Percentiles rank a stretch among this genome's conserved stretches.
Evolutionary conservation across 2,329 filamentous ascomycete species (phyloP).

Genomic region (Trichothecium roseum): DNA sequence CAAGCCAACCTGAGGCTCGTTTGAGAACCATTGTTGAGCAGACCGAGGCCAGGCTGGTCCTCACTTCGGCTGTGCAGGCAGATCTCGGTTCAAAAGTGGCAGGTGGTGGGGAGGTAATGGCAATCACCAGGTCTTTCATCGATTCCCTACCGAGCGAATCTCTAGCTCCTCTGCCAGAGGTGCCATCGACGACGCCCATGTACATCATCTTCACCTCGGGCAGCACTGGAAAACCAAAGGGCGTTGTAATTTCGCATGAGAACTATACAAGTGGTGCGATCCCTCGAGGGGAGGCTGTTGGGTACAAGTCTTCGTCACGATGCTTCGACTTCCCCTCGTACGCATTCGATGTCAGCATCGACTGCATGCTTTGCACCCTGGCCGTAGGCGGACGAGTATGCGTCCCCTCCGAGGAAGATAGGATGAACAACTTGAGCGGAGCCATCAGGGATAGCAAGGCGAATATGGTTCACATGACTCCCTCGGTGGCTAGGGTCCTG

Average conservation of each 20-base stretch:
- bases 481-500: slow-evolving; percentile 36
- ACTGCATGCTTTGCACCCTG: slow-evolving; percentile 45
- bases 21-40: slow-evolving; percentile 33
- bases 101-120: slow-evolving; percentile 19
- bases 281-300: slow-evolving; percentile 29
- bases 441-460: slow-evolving; percentile 31
- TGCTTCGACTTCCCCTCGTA: slow-evolving; percentile 41
- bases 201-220: slow-evolving; percentile 57
- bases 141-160: slow-evolving; percentile 5
- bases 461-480: slow-evolving; percentile 41
- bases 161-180: slow-evolving; percentile 15
- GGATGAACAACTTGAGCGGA: slow-evolving; percentile 38
- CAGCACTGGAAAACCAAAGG: slow-evolving; percentile 54
- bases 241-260: slow-evolving; percentile 41
- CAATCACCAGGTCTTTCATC: slow-evolving; percentile 19
- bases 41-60: slow-evolving; percentile 24
- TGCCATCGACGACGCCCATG: slow-evolving; percentile 32
- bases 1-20: slow-evolving; percentile 33
- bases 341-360: slow-evolving; percentile 44
- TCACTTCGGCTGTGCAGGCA: slow-evolving; percentile 29
- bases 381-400: slow-evolving; percentile 38
- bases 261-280: slow-evolving; percentile 35
- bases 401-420: slow-evolving; percentile 42
- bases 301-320: slow-evolving; percentile 28
- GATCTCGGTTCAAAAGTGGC: slow-evolving; percentile 25